Evolutionary conservation across 2,329 filamentous ascomycete genomes (phyloP).

Genomic region (Aureobasidium sp.): DNA sequence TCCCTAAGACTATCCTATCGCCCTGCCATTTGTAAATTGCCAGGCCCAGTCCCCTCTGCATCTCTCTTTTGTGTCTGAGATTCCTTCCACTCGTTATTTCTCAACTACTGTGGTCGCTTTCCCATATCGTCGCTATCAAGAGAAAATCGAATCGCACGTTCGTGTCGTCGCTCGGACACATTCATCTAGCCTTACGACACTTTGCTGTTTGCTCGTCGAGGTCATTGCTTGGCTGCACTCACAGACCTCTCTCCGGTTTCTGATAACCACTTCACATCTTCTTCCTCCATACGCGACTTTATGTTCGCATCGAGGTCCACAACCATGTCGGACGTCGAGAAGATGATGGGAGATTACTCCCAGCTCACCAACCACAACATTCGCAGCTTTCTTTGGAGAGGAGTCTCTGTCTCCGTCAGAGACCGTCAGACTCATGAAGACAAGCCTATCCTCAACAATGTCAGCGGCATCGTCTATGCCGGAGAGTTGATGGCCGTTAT

Average conservation of each 20-base stretch:
- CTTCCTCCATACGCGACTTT: not conserved
- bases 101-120: not conserved
- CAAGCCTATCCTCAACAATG: conserved; percentile 56
- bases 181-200: not conserved
- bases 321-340: conserved; percentile 42
- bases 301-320: conserved; percentile 6
- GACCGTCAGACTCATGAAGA: conserved; percentile 59
- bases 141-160: not conserved
- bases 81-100: not conserved
- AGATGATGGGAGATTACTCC: conserved; percentile 39
- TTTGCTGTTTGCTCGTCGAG: not conserved
- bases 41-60: not conserved
- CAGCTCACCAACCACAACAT: conserved; percentile 59
- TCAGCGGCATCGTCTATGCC: conserved; percentile 58
- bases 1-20: not conserved
- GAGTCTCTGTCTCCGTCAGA: conserved; percentile 64
- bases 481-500: conserved; percentile 74
- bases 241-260: not conserved
- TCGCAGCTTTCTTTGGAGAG: conserved; percentile 57
- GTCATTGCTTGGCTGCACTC: not conserved
- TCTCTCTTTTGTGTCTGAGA: conserved; percentile 11
- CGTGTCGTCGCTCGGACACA: not conserved
- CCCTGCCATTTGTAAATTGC: conserved; percentile 6
- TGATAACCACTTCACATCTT: not conserved
- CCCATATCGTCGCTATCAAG: not conserved